Conservation (phyloP, 306 rosid species). For the Trichosanthes cucumerina region DNA sequence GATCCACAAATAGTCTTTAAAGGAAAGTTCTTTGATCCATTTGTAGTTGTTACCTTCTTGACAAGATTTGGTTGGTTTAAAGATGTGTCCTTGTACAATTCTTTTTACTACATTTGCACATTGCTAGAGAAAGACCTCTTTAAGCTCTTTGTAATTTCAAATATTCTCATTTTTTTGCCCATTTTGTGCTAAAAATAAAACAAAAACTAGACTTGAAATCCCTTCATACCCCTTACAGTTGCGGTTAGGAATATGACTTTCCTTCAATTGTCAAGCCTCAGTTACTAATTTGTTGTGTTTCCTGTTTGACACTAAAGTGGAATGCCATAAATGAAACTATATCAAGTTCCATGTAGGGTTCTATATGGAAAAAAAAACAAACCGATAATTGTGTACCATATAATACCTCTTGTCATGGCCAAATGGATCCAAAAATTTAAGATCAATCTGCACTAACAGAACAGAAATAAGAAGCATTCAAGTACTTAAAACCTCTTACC, state of each 20-base stretch:
- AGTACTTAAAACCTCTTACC: neutral
- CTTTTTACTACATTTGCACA: neutral
- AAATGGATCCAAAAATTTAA: neutral
- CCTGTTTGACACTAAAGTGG: neutral
- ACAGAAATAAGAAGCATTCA: neutral
- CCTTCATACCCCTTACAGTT: neutral
- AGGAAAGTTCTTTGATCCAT: neutral
- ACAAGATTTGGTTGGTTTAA: neutral
- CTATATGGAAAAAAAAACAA: neutral
- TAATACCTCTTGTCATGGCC: neutral
- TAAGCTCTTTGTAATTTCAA: neutral
- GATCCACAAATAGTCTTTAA: neutral
- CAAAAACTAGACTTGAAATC: neutral
- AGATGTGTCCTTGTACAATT: neutral
- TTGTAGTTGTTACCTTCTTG: neutral
- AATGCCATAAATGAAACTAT: neutral
- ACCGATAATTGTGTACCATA: neutral
- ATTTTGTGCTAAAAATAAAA: neutral
- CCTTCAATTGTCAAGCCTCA: neutral
- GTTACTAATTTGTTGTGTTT: neutral
- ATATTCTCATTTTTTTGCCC: neutral
- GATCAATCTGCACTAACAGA: neutral
- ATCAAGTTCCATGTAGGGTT: neutral
- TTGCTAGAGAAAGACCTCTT: neutral
- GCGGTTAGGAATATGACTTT: neutral